A percentile compares a stretch with the other conserved stretches of the same genome.
phyloP scores from a whole-genome alignment of 345 rosid species.

The Orychophragmus violaceus region DNA sequence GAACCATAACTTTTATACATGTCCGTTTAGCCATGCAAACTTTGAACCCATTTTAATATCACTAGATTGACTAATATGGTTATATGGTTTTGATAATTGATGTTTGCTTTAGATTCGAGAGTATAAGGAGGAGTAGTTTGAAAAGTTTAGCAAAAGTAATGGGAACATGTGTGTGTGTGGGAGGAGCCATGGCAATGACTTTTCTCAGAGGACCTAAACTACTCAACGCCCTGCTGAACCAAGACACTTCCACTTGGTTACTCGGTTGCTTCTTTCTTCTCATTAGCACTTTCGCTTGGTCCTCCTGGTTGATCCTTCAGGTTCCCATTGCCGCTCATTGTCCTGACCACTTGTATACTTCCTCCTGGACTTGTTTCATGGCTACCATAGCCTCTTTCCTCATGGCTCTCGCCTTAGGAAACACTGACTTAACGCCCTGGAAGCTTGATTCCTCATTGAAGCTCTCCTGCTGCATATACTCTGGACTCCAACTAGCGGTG shows the following conservation, averaged over 20 bases:
- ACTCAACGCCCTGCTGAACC: conserved; percentile 31
- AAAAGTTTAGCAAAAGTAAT: conserved; percentile 56
- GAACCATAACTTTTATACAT: too few relatives aligned
- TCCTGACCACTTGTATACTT: conserved; percentile 45
- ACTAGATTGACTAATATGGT: too few relatives aligned
- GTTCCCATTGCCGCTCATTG: conserved; percentile 43
- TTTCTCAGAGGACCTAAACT: conserved; percentile 49
- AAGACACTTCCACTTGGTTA: conserved; percentile 35
- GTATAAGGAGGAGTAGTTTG: conserved; percentile 39
- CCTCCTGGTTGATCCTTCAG: conserved; percentile 57
- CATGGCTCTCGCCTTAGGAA: conserved; percentile 30
- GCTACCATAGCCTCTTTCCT: conserved; percentile 43
- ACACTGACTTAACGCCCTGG: conserved; percentile 28
- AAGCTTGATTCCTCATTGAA: conserved; percentile 36
- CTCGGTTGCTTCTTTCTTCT: conserved; percentile 47
- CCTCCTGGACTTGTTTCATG: conserved; percentile 50
- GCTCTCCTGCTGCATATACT: conserved; percentile 35
- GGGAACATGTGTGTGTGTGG: conserved; percentile 58
- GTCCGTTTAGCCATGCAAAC: too few relatives aligned
- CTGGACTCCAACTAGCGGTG: conserved; percentile 38
- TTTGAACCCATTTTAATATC: too few relatives aligned
- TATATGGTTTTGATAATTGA: not conserved
- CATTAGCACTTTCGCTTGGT: conserved; percentile 48
- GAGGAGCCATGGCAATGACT: conserved; percentile 67
- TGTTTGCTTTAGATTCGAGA: conserved; percentile 46